These are phyloP conservation scores for Hypomontagnella submonticulosa DNA, from an alignment of 495 filamentous ascomycete species.

Conservation along the genomic window DNA sequence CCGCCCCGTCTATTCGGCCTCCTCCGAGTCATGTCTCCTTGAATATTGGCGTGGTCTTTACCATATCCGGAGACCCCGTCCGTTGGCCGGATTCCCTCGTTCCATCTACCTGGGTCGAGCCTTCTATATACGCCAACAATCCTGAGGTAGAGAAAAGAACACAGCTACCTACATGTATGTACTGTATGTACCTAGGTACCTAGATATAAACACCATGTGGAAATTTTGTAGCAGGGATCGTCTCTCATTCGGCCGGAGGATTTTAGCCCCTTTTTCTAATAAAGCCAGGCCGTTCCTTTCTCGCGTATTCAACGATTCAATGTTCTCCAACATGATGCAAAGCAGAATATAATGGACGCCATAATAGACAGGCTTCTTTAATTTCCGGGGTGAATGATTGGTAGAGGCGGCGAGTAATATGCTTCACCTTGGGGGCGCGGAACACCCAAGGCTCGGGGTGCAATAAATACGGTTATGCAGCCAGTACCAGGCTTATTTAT, in stretches of 20 bases:
- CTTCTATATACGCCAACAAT: constrained; percentile 3
- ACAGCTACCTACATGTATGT: too few relatives aligned
- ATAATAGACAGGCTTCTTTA: constrained; percentile 5
- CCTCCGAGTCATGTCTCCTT: constrained; percentile 33
- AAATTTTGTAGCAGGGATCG: constrained; percentile 1
- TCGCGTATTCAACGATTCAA: background rate
- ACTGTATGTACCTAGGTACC: background rate
- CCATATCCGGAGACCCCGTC: constrained; percentile 18
- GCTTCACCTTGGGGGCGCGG: background rate
- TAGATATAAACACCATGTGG: constrained; percentile 1
- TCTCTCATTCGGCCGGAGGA: constrained; percentile 1
- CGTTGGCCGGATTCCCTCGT: constrained; percentile 1
- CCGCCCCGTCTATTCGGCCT: constrained; percentile 16
- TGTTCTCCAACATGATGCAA: constrained; percentile 12
- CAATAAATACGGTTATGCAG: constrained; percentile 8
- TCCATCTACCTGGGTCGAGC: constrained; percentile 13
- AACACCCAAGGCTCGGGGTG: background rate
- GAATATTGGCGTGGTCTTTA: background rate
- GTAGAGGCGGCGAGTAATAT: background rate
- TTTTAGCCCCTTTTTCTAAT: background rate
- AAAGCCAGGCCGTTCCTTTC: background rate
- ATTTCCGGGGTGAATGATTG: constrained; percentile 4
- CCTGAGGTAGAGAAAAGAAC: background rate
- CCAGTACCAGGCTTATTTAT: constrained; percentile 5
- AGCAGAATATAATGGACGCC: background rate